Evolutionary conservation across 139 green algal species (phyloP).

Genomic region (Volvox reticuliferus): DNA sequence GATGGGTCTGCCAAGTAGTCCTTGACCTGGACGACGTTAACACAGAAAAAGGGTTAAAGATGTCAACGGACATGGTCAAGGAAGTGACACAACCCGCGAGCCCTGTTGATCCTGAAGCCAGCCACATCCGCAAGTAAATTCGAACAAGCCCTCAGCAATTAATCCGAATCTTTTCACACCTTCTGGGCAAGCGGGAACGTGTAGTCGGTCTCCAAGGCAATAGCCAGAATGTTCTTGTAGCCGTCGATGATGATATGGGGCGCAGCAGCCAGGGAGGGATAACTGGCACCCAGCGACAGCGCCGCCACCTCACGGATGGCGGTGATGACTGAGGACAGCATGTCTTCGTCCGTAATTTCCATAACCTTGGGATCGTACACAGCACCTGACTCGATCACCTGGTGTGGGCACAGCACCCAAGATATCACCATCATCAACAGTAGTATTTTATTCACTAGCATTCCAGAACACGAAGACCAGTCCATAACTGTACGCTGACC

Average conservation of each 20-base stretch:
- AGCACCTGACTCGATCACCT: constrained; percentile 92
- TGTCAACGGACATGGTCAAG: neutral
- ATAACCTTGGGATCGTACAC: constrained; percentile 93
- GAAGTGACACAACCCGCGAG: too few relatives aligned
- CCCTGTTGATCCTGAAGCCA: too few relatives aligned
- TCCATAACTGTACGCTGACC: too few relatives aligned
- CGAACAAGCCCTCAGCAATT: neutral
- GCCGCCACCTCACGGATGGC: constrained; percentile 91
- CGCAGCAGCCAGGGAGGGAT: constrained; percentile 92
- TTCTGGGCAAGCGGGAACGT: constrained; percentile 94
- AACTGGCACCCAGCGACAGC: constrained; percentile 85
- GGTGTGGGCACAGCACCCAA: neutral
- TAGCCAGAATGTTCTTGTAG: constrained; percentile 99
- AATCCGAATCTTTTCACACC: constrained; percentile 50
- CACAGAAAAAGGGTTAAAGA: neutral
- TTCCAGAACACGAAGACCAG: too few relatives aligned
- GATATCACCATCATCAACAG: too few relatives aligned
- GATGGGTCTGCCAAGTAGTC: constrained; percentile 89
- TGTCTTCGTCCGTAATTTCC: constrained; percentile 96
- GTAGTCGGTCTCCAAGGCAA: constrained; percentile 95
- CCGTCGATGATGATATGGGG: constrained; percentile 96
- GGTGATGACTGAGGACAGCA: constrained; percentile 73
- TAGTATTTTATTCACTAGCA: too few relatives aligned
- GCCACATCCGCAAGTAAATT: too few relatives aligned
- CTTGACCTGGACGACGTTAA: constrained; percentile 83